Base-by-base conservation (phyloP, 139 green algal species). In the Picochlorum costavermella region DNA sequence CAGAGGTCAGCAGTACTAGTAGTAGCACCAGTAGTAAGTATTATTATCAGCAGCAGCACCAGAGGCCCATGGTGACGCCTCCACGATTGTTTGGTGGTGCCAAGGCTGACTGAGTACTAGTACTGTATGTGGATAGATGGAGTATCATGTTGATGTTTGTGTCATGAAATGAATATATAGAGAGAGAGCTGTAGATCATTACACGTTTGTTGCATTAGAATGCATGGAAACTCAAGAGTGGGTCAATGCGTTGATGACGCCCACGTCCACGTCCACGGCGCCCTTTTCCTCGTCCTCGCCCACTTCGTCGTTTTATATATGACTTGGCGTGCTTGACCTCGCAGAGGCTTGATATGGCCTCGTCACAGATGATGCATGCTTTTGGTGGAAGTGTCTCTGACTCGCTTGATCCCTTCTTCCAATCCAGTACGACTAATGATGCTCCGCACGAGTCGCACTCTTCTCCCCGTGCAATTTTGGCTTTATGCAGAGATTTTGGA, bases 241-340 rank as follows among this genome's bases (percentile, higher is more conserved):
- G 76, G 58, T 91, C 77, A 40, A 64, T 70, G 44, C 81, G 66
- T 48, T 68, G 70, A 14, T 82, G 59, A 1, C 81, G 56, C 6
- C 79, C 50, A 2, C 83, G 46, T 25, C 82, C 58, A 2, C 83
- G 25, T 12, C 83, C 65, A 9, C 81, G 51, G 3, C 83, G 29
- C 4, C 83, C 68, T 13, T 79, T 61, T 11, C 83, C 64, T 17
- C 81, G 46, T 4, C 80, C 49, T 4, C 68, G 46, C 2, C 83
- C 45, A 3, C 68, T 31, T 36, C 25, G 44, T 30, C 73, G 45
- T 45, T 73, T 73, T 5, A 77, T 63, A 46, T 78, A 86, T 4
- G 76, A 72, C 28, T 72, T 76, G 1, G 76, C 82, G 61, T 91
- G 82, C 64, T 88, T 90, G 11, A 87, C 70, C 66, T 89, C 66